Evolutionary conservation across 495 filamentous ascomycete species (phyloP).

Genomic region (Penicillium salamii): DNA sequence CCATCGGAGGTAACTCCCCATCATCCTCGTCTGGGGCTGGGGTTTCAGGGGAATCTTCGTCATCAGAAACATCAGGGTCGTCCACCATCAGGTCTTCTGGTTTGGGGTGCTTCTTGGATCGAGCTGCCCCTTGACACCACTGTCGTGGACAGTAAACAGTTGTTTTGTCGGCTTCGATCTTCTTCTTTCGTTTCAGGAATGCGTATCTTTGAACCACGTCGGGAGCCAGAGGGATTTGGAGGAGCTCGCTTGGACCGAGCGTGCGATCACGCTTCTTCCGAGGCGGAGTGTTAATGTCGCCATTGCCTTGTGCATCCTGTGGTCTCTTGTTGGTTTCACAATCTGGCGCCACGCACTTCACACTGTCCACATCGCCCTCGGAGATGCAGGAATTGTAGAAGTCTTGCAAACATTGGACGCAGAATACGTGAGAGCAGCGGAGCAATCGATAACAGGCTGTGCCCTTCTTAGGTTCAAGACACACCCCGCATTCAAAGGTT

Average conservation of each 20-base stretch:
- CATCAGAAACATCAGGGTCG: conserved; percentile 48
- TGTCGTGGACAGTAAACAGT: conserved; percentile 91
- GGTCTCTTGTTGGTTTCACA: conserved; percentile 62
- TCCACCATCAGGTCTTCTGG: conserved; percentile 50
- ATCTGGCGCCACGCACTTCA: conserved; percentile 73
- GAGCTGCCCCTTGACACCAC: conserved; percentile 92
- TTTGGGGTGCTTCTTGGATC: conserved; percentile 76
- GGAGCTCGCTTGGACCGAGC: conserved; percentile 81
- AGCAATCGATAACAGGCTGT: conserved; percentile 70
- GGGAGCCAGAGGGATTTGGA: conserved; percentile 75
- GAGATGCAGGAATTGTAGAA: conserved; percentile 86
- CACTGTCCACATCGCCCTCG: conserved; percentile 73
- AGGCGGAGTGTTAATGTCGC: conserved; percentile 19
- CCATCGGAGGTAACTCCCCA: conserved; percentile 32
- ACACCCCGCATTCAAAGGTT: conserved; percentile 89
- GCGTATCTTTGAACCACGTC: conserved; percentile 82
- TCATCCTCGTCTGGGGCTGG: conserved; percentile 25
- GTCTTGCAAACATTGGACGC: conserved; percentile 75
- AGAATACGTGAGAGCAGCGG: conserved; percentile 89
- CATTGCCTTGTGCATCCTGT: conserved; percentile 9
- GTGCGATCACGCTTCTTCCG: conserved; percentile 55
- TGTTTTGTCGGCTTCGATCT: conserved; percentile 83
- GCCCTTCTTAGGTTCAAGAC: conserved; percentile 92
- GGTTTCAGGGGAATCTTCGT: conserved; percentile 38
- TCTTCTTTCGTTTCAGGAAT: conserved; percentile 83